Evolutionary conservation across 2,329 filamentous ascomycete species (phyloP).

Genomic region (Alternaria triticina): DNA sequence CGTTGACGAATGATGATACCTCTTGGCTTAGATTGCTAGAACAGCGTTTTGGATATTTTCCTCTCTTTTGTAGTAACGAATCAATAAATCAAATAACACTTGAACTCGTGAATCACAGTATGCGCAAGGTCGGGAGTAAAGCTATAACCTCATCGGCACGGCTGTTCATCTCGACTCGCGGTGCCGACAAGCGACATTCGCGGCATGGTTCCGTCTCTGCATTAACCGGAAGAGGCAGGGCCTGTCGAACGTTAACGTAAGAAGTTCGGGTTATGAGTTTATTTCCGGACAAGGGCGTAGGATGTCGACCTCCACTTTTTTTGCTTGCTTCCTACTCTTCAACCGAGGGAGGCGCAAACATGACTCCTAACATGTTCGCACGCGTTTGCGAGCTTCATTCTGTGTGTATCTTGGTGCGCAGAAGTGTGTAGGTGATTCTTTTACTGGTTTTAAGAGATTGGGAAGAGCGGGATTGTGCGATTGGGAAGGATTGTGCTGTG

Average conservation of each 20-base stretch:
- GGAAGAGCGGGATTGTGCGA: neutral
- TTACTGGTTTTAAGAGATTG: neutral
- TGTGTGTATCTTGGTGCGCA: neutral
- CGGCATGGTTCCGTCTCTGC: neutral
- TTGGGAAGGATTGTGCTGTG: neutral
- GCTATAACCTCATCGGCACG: too few species aligned
- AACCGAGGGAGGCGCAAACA: neutral
- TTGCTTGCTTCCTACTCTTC: neutral
- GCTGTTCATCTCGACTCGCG: too few species aligned
- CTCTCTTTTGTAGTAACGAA: constrained; percentile 29
- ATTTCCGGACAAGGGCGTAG: constrained; percentile 18
- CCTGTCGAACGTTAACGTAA: constrained; percentile 14
- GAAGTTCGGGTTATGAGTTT: constrained; percentile 19
- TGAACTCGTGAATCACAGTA: too few species aligned
- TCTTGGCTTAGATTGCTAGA: constrained; percentile 37
- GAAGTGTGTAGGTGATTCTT: neutral
- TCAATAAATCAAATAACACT: neutral
- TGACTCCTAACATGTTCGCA: neutral
- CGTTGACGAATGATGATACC: constrained; percentile 26
- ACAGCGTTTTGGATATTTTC: constrained; percentile 20
- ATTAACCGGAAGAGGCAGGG: neutral
- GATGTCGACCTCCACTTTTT: constrained; percentile 7
- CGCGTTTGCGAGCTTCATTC: neutral
- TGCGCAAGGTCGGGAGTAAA: too few species aligned
- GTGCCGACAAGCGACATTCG: neutral